A percentile compares a stretch with the other conserved stretches of the same genome.
Conservation (phyloP, 1,284 basidiomycete species). For the Apiotrichum akiyoshidainum region DNA sequence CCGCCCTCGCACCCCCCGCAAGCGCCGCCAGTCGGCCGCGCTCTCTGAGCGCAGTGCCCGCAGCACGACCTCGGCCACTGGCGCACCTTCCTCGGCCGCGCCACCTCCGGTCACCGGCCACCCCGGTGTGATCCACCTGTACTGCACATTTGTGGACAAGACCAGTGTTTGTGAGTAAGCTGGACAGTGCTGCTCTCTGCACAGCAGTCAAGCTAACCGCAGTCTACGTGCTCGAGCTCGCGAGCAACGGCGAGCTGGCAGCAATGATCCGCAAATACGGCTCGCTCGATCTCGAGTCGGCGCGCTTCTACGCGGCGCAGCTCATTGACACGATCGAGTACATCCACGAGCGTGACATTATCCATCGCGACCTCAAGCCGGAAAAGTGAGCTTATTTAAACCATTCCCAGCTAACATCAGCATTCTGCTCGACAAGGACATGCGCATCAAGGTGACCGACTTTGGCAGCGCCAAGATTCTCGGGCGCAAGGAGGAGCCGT, state of each 20-base stretch:
- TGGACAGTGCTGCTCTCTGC: too few relatives aligned
- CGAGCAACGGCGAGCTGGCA: conserved; percentile 85
- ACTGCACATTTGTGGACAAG: conserved; percentile 79
- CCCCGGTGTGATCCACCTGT: conserved; percentile 75
- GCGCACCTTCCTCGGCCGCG: too few relatives aligned
- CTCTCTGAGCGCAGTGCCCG: conserved; percentile 40
- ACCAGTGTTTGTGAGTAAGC: conserved; percentile 74
- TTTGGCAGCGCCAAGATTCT: conserved; percentile 94
- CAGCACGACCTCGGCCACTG: conserved; percentile 27
- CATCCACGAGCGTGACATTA: conserved; percentile 82
- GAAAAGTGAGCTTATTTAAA: conserved; percentile 60
- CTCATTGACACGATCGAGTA: conserved; percentile 81
- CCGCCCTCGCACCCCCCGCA: conserved; percentile 23
- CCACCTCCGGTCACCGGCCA: conserved; percentile 55
- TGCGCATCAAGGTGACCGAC: conserved; percentile 90
- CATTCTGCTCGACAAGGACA: conserved; percentile 76
- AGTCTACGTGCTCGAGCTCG: conserved; percentile 90
- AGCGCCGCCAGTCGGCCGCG: conserved; percentile 34
- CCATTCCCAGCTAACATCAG: conserved; percentile 32
- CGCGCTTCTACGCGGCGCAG: conserved; percentile 81
- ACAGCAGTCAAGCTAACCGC: neutral
- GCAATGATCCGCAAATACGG: conserved; percentile 70
- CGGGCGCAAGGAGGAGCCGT: conserved; percentile 53
- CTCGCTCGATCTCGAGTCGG: conserved; percentile 70
- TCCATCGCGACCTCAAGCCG: conserved; percentile 89